These are phyloP conservation scores for Zygnema circumcarinatum DNA, from an alignment of 139 green algal species.

Conservation along the genomic window DNA sequence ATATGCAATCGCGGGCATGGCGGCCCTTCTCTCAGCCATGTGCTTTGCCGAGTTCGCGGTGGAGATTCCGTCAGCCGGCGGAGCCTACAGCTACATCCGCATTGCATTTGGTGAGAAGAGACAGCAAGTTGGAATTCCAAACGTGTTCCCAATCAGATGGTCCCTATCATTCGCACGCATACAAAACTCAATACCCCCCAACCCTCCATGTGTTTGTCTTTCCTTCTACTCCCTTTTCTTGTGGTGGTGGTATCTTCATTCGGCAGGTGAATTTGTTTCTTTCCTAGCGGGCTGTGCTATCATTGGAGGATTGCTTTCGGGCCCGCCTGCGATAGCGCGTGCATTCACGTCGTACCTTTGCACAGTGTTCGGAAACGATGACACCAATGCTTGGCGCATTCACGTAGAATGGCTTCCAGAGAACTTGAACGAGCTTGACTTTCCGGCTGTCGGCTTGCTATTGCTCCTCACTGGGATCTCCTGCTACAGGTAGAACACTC, in stretches of 20 bases:
- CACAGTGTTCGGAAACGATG: constrained; percentile 64
- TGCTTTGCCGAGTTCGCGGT: constrained; percentile 84
- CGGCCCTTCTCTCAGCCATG: constrained; percentile 78
- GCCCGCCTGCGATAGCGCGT: constrained; percentile 75
- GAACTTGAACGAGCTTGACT: constrained; percentile 46
- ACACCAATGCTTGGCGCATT: constrained; percentile 19
- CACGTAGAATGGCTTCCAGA: constrained; percentile 50
- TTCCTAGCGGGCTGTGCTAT: constrained; percentile 81
- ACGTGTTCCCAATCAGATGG: too few relatives aligned
- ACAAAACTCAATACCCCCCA: too few relatives aligned
- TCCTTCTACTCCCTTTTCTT: too few relatives aligned
- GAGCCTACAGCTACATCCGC: constrained; percentile 83
- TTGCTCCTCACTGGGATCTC: neutral
- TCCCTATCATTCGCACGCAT: too few relatives aligned
- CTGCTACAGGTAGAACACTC: neutral
- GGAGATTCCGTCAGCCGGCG: constrained; percentile 75
- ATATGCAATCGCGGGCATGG: constrained; percentile 54
- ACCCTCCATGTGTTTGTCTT: too few relatives aligned
- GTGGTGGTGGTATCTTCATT: too few relatives aligned
- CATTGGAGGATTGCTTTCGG: constrained; percentile 81
- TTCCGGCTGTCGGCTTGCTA: constrained; percentile 72
- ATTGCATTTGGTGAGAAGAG: constrained; percentile 70
- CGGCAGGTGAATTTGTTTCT: constrained; percentile 67
- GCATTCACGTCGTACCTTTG: constrained; percentile 81
- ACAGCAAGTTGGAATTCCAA: too few relatives aligned